Evolutionary conservation across 176 grass and related monocot species (phyloP).

Genomic region (Neostapfia colusana): DNA sequence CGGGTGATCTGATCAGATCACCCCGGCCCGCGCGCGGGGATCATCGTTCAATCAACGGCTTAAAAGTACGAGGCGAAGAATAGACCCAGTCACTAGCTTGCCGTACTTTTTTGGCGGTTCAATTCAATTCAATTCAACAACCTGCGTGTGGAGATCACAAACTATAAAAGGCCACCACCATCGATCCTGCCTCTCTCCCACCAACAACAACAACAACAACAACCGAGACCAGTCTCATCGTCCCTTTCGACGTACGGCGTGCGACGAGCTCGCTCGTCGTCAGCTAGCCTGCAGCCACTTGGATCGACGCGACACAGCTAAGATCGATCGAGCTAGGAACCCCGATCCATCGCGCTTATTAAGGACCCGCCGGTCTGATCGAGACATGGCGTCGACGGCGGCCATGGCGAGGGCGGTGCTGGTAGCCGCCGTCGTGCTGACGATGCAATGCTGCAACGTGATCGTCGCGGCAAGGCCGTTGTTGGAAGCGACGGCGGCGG

Average conservation of each 20-base stretch:
- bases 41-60: neutral
- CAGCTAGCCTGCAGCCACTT: neutral
- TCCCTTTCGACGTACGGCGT: no score
- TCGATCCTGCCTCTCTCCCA: neutral
- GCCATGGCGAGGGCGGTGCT: neutral
- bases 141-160: neutral
- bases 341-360: neutral
- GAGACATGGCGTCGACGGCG: neutral
- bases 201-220: neutral
- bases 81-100: neutral
- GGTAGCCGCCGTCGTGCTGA: conserved; percentile 12
- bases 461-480: conserved; percentile 20
- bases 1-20: neutral
- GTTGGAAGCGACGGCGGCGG: neutral
- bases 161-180: conserved; percentile 24
- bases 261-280: no score
- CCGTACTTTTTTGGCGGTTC: neutral
- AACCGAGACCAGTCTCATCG: no score
- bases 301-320: no score
- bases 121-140: neutral
- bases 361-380: neutral
- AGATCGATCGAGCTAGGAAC: no score
- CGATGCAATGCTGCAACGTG: conserved; percentile 30
- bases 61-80: neutral
- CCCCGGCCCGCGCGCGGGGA: no score